Evolutionary conservation across 495 filamentous ascomycete genomes (phyloP).

Genomic region (Wilcoxina mikolae): DNA sequence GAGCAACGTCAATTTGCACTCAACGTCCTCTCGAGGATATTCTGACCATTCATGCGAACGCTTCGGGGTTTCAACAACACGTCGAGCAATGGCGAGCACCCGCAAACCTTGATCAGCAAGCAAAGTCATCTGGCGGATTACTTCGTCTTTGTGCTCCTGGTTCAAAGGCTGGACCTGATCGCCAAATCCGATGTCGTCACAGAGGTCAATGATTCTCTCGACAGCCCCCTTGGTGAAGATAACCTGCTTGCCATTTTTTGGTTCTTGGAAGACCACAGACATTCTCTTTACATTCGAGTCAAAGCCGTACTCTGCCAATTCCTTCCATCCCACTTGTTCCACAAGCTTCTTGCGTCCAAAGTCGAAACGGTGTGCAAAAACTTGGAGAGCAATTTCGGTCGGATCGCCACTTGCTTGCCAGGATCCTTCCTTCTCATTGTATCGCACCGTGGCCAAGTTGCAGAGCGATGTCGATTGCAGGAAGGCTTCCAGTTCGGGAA

Average conservation of each 20-base stretch:
- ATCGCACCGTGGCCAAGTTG: constrained; percentile 58
- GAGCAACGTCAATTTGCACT: constrained; percentile 44
- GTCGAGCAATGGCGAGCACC: constrained; percentile 60
- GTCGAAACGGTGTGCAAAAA: constrained; percentile 59
- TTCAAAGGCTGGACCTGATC: constrained; percentile 40
- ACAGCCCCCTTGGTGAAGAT: constrained; percentile 73
- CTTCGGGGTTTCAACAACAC: constrained; percentile 20
- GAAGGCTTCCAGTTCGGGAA: constrained; percentile 45
- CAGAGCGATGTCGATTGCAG: constrained; percentile 59
- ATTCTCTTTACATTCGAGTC: constrained; percentile 72
- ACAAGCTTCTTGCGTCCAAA: constrained; percentile 43
- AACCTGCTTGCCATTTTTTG: constrained; percentile 27
- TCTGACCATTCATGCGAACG: constrained; percentile 17
- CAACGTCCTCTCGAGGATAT: constrained; percentile 33
- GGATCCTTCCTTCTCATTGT: constrained; percentile 35
- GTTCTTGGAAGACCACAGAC: constrained; percentile 54
- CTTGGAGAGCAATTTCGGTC: constrained; percentile 70
- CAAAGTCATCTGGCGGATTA: constrained; percentile 49
- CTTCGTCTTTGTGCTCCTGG: constrained; percentile 42
- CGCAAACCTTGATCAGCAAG: constrained; percentile 64
- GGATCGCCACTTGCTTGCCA: constrained; percentile 72
- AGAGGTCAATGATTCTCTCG: constrained; percentile 61
- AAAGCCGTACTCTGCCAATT: constrained; percentile 63
- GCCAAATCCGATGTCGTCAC: constrained; percentile 43
- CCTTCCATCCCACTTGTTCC: constrained; percentile 42